Evolutionary conservation across 495 filamentous ascomycete species (phyloP).

Genomic region (Astrothelium subdiscretum): DNA sequence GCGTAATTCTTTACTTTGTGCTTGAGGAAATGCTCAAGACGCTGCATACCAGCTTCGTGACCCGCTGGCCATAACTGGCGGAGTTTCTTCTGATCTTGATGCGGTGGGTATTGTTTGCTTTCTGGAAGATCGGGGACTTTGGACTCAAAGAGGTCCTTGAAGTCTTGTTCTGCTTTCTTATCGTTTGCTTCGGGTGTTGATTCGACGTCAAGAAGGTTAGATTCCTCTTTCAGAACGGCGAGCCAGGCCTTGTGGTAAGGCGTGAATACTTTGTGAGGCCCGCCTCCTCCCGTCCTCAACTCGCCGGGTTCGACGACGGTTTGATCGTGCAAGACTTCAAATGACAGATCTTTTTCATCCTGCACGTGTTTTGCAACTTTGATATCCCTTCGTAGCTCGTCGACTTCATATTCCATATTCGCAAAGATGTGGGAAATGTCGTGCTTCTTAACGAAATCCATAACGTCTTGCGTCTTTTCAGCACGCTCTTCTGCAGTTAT

Average conservation of each 20-base stretch:
- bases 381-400: conserved; percentile 42
- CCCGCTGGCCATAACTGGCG: conserved; percentile 35
- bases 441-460: conserved; percentile 30
- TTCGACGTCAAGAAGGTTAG: conserved; percentile 25
- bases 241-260: conserved; percentile 34
- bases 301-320: conserved; percentile 30
- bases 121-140: conserved; percentile 23
- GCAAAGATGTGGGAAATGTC: conserved; percentile 36
- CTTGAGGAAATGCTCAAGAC: conserved; percentile 28
- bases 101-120: conserved; percentile 30
- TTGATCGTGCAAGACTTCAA: conserved; percentile 31
- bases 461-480: conserved; percentile 24
- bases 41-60: conserved; percentile 29
- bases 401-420: conserved; percentile 51
- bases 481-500: conserved; percentile 23
- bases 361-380: conserved; percentile 23
- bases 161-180: conserved; percentile 14
- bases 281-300: conserved; percentile 23
- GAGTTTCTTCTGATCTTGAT: conserved; percentile 25
- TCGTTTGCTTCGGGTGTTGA: conserved; percentile 25
- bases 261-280: conserved; percentile 35
- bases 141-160: conserved; percentile 25
- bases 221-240: conserved; percentile 20
- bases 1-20: conserved; percentile 30
- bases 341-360: conserved; percentile 13